These are phyloP conservation scores for Fibroporia radiculosa DNA, from an alignment of 768 basidiomycete species.

Conservation along the genomic window DNA sequence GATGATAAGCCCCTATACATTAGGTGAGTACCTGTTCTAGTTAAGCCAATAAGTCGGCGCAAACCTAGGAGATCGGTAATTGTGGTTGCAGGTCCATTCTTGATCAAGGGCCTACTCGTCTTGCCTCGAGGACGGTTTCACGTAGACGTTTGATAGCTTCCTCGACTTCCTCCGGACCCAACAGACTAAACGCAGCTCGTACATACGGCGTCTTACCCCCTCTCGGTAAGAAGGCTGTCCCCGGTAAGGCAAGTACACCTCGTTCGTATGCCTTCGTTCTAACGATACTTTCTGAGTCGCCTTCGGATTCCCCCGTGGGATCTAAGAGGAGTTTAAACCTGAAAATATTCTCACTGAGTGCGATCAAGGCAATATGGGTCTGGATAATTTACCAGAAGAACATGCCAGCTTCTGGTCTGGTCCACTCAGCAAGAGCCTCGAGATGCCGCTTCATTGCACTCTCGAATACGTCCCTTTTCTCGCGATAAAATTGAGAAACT, in stretches of 20 bases:
- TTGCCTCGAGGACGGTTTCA: slow-evolving; percentile 22
- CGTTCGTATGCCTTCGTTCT: slow-evolving; percentile 66
- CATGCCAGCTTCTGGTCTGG: slow-evolving; percentile 72
- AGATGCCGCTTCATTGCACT: slow-evolving; percentile 68
- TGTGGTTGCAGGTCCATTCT: too few species aligned
- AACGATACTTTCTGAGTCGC: slow-evolving; percentile 57
- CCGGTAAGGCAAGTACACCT: slow-evolving; percentile 86
- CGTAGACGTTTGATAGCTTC: slow-evolving; percentile 60
- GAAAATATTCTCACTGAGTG: not conserved
- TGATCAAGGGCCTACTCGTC: too few species aligned
- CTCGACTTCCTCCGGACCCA: slow-evolving; percentile 61
- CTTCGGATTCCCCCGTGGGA: slow-evolving; percentile 14
- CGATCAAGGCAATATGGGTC: not conserved
- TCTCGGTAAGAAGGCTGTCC: slow-evolving; percentile 74
- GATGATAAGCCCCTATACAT: too few species aligned
- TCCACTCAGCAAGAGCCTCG: slow-evolving; percentile 68
- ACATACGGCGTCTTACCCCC: slow-evolving; percentile 69
- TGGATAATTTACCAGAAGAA: slow-evolving; percentile 71
- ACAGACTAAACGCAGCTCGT: slow-evolving; percentile 77
- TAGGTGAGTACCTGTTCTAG: too few species aligned
- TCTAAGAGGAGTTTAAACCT: slow-evolving; percentile 71
- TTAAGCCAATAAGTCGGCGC: too few species aligned
- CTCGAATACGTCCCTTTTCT: slow-evolving; percentile 76
- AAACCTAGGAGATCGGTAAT: too few species aligned
- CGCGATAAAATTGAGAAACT: slow-evolving; percentile 67